phyloP scores from a whole-genome alignment of 1,284 basidiomycete species.

The Puccinia horiana region DNA sequence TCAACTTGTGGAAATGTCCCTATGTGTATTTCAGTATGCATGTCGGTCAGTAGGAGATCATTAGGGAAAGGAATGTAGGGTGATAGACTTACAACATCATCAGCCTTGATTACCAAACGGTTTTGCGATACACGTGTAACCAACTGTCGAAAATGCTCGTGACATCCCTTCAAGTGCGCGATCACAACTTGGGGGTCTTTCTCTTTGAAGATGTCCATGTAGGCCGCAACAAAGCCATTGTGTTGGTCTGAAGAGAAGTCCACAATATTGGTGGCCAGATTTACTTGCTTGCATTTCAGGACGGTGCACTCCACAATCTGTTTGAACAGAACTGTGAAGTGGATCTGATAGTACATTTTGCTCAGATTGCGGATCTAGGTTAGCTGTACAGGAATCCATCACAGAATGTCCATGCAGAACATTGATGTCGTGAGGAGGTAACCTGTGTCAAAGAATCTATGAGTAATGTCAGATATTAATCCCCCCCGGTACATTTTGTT shows the following conservation, averaged over 20 bases:
- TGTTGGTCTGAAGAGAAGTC: background rate
- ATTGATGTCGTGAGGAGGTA: conserved; percentile 16
- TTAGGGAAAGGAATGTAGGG: background rate
- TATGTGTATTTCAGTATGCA: background rate
- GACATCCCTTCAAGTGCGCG: background rate
- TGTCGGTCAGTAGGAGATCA: too few relatives aligned
- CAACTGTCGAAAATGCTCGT: background rate
- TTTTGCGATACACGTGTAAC: conserved; percentile 3
- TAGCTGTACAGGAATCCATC: conserved; percentile 22
- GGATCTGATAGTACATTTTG: background rate
- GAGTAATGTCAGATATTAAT: background rate
- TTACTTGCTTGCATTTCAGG: background rate
- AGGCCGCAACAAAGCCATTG: background rate
- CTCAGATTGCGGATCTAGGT: background rate
- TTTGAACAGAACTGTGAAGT: background rate
- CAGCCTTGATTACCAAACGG: background rate
- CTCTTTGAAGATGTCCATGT: background rate
- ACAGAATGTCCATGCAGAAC: background rate
- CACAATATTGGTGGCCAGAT: background rate
- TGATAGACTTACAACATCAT: background rate
- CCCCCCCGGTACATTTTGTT: background rate
- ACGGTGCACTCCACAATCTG: background rate
- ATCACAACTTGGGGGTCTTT: background rate
- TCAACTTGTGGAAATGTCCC: background rate
- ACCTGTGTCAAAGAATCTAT: conserved; percentile 12